These are phyloP conservation scores for Aspergillus hiratsukae DNA, from an alignment of 2,329 filamentous ascomycete genomes.

Conservation along the genomic window DNA sequence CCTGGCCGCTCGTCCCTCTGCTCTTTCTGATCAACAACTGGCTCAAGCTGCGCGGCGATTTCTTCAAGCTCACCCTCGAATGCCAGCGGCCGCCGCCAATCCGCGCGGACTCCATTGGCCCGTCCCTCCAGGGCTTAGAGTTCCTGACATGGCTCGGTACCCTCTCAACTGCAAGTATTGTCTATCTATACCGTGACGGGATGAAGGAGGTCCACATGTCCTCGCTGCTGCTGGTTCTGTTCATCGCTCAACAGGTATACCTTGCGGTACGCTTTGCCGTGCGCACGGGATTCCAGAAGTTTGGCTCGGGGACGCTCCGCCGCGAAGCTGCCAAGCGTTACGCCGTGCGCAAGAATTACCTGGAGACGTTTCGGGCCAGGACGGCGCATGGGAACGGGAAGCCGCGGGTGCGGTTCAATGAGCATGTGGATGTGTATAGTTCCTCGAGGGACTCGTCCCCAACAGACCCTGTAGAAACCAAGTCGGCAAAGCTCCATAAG, in stretches of 20 bases:
- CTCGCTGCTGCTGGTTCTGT: slow-evolving; percentile 71
- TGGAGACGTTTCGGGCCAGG: slow-evolving; percentile 45
- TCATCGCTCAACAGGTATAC: slow-evolving; percentile 82
- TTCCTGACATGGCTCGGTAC: slow-evolving; percentile 94
- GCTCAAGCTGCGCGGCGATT: slow-evolving; percentile 89
- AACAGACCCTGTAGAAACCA: slow-evolving; percentile 15
- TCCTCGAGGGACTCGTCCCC: slow-evolving; percentile 1
- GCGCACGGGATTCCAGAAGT: slow-evolving; percentile 65
- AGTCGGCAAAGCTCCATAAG: slow-evolving; percentile 25
- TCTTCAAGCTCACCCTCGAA: slow-evolving; percentile 86
- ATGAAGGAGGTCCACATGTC: slow-evolving; percentile 66
- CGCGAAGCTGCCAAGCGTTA: slow-evolving; percentile 78
- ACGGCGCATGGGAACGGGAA: slow-evolving; percentile 8
- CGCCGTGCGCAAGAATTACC: slow-evolving; percentile 67
- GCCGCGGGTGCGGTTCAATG: slow-evolving; percentile 31
- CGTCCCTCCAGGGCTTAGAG: slow-evolving; percentile 78
- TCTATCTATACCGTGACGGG: slow-evolving; percentile 76
- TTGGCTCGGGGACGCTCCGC: slow-evolving; percentile 77
- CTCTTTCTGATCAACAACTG: slow-evolving; percentile 95
- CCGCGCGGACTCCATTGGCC: slow-evolving; percentile 88
- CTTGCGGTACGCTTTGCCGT: slow-evolving; percentile 67
- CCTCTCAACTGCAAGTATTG: slow-evolving; percentile 78
- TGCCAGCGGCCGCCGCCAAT: slow-evolving; percentile 86
- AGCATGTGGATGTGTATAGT: slow-evolving; percentile 29
- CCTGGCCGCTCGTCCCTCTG: slow-evolving; percentile 88